Conservation (phyloP, 2,329 filamentous ascomycete genomes). For the Lachnellula arida region DNA sequence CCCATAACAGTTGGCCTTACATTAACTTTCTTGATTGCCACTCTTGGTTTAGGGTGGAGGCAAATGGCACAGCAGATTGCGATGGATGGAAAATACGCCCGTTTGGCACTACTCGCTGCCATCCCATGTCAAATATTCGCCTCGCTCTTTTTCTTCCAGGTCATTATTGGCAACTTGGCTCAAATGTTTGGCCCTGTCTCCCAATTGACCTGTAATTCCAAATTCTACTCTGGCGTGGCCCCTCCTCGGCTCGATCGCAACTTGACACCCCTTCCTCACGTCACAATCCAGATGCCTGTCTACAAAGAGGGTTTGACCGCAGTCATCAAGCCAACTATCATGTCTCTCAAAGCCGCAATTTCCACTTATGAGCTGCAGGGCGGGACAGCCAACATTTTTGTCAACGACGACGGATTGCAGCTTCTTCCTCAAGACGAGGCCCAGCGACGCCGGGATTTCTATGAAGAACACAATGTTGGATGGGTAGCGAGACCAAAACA, state of each 20-base stretch:
- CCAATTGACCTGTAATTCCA: constrained; percentile 41
- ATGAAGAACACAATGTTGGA: constrained; percentile 53
- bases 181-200: constrained; percentile 48
- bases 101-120: constrained; percentile 49
- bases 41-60: constrained; percentile 53
- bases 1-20: constrained; percentile 49
- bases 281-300: constrained; percentile 47
- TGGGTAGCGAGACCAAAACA: constrained; percentile 50
- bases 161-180: constrained; percentile 45
- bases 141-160: constrained; percentile 44
- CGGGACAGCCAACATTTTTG: constrained; percentile 62
- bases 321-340: constrained; percentile 51
- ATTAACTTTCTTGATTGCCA: constrained; percentile 46
- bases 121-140: constrained; percentile 55
- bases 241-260: constrained; percentile 37
- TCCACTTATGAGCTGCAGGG: constrained; percentile 57
- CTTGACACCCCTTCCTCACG: constrained; percentile 40
- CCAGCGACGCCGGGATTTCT: constrained; percentile 48
- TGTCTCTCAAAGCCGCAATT: constrained; percentile 52
- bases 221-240: constrained; percentile 33
- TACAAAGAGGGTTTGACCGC: constrained; percentile 45
- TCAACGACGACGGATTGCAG: constrained; percentile 67
- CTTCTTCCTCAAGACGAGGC: constrained; percentile 47
- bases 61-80: constrained; percentile 49
- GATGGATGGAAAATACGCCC: constrained; percentile 48